Percentiles rank a stretch among this genome's conserved stretches.
These are phyloP conservation scores for Lepidium aucheri DNA, from an alignment of 345 rosid species.

Conservation along the genomic window DNA sequence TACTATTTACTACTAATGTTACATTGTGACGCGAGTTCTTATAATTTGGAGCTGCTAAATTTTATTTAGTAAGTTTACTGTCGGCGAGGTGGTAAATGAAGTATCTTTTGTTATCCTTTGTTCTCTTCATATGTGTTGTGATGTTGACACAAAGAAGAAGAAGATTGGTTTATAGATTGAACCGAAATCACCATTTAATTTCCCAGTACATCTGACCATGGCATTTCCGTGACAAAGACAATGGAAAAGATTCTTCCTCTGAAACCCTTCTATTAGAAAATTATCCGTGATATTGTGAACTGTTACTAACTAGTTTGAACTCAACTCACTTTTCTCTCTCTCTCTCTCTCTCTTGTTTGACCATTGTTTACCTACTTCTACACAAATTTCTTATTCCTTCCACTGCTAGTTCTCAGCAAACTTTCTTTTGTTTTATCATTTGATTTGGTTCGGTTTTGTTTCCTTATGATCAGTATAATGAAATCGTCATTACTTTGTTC, in stretches of 20 bases:
- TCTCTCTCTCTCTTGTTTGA: slow-evolving; percentile 2
- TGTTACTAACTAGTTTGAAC: slow-evolving; percentile 20
- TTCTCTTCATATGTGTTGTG: background rate
- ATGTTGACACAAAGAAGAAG: slow-evolving; percentile 5
- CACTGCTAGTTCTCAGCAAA: background rate
- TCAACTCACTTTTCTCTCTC: slow-evolving; percentile 8
- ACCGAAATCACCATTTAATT: slow-evolving; percentile 15
- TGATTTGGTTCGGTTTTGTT: background rate
- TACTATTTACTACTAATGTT: background rate
- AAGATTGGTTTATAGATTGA: slow-evolving; percentile 20
- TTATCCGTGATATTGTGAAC: background rate
- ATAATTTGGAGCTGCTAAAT: background rate
- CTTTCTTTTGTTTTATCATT: background rate
- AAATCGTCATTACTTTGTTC: background rate
- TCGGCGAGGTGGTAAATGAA: background rate
- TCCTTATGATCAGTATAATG: background rate
- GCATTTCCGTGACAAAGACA: slow-evolving; percentile 58
- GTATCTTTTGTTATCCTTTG: background rate
- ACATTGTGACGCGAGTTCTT: background rate
- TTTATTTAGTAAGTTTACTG: background rate
- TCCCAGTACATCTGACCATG: slow-evolving; percentile 52
- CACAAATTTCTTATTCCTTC: slow-evolving; percentile 20
- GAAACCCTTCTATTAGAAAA: background rate
- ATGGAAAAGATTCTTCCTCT: slow-evolving; percentile 23
- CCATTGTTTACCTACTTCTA: slow-evolving; percentile 11